Base-by-base conservation (phyloP, 2,329 filamentous ascomycete genomes). In the Monosporascus sp. region DNA sequence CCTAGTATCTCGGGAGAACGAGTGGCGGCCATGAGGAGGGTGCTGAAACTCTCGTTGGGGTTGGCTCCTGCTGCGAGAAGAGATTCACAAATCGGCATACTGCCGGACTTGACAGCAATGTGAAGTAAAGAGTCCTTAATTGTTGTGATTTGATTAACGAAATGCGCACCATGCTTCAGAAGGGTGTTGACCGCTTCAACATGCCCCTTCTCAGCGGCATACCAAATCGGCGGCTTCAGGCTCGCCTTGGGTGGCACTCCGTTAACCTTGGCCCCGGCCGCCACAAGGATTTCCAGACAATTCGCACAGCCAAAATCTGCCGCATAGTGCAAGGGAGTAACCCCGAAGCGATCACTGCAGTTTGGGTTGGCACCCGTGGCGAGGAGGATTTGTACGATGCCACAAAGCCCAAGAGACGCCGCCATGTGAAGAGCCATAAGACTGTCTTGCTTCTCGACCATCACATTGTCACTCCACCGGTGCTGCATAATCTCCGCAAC, bases 271-370 rank as follows among this genome's bases (percentile, higher is more conserved):
- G 49, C 55, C 20, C 50, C 52, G 3, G 49, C 55, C 8, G n/a
- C 38, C 7, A 51, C 43, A 28, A 57, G 55, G 8, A 55, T 47
- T n/a, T 47, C 17, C 1, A 57, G 26, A 24, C 52, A 57, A 18
- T 20, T 37, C 6, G 52, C 24, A 20, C 55, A 57, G 26, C 55
- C 55, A 44, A 57, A 55, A 20, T 57, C 55, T 20, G 55, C 55
- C n/a, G 55, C 55, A 22, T 54, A 57, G 43, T 57, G 55, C 41
- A 57, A 38, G 17, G 55, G 49, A 35, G 55, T 57, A 8, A 44
- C 31, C 5, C 49, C 50, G n/a, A 45, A 52, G 9, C 47, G 49
- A 35, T 57, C 55, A 37, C 26, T 2, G 22, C 24, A 43, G 7
- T 57, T 57, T 20, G 52, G 49, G 15, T 40, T 54, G 15, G 55